A percentile compares a stretch with the other conserved stretches of the same genome.
These are phyloP conservation scores for Terana coerulea DNA, from an alignment of 768 basidiomycete species.

Conservation along the genomic window DNA sequence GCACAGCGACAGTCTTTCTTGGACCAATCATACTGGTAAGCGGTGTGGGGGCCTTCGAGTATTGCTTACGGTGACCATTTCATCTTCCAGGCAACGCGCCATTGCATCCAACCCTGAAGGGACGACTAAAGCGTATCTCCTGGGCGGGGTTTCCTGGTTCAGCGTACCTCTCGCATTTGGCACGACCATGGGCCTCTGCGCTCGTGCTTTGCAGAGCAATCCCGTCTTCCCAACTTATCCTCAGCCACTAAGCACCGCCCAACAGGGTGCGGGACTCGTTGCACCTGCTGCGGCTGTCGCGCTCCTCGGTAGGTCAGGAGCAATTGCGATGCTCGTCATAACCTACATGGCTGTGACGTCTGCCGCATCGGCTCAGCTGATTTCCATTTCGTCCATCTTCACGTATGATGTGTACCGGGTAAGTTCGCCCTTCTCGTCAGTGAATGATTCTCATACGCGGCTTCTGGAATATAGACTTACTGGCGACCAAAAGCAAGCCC, in stretches of 20 bases:
- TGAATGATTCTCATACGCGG: background rate
- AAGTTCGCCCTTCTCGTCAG: background rate
- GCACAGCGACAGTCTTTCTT: conserved; percentile 21
- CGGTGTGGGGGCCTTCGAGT: background rate
- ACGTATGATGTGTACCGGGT: conserved; percentile 22
- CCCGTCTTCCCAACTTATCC: conserved; percentile 51
- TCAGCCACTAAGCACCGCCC: conserved; percentile 28
- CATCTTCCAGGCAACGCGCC: conserved; percentile 25
- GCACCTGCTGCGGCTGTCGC: conserved; percentile 33
- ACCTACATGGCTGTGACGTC: conserved; percentile 36
- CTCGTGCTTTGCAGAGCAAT: conserved; percentile 26
- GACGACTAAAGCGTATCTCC: conserved; percentile 52
- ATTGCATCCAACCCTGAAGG: conserved; percentile 48
- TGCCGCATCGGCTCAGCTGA: conserved; percentile 32
- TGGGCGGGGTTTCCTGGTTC: conserved; percentile 56
- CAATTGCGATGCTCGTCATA: conserved; percentile 32
- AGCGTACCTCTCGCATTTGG: conserved; percentile 41
- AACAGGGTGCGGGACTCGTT: conserved; percentile 36
- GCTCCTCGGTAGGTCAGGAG: conserved; percentile 33
- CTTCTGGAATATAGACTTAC: conserved; percentile 22
- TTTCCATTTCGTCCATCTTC: conserved; percentile 34
- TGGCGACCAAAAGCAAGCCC: conserved; percentile 28
- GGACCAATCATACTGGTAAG: conserved; percentile 5
- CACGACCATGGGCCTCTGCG: conserved; percentile 38
- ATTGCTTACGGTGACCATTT: background rate